Evolutionary conservation across 2,329 filamentous ascomycete species (phyloP), one percentile per base, ranked within the genome.

Genomic region (Pleoardoris graminearum): DNA sequence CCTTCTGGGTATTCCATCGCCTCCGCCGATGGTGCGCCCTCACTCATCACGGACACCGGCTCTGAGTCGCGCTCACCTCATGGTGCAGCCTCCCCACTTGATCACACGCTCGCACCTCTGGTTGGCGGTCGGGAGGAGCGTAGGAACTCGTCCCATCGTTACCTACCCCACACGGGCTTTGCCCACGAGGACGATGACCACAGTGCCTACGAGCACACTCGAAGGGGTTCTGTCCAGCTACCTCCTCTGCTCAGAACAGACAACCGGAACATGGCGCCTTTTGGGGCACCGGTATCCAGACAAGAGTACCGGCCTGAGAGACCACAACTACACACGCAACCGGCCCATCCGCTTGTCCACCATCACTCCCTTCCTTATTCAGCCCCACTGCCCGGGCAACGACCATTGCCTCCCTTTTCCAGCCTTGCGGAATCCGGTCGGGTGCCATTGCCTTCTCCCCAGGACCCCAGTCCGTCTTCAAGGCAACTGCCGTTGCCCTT

Each of bases 1-100:
- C 86, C 86, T 12, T 79, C 77, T 14, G 79, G 82, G 46, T 83
- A 80, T 60, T 87, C 85, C 2, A 83, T 86, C 48, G 79, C 82
- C 33, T 89, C 87, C 2, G 75, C 81, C 14, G 85, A 88, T 38
- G 78, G 79, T 25, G 83, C 85, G 4, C 87, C 87, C 6, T 89
- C 87, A 1, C 79, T 90, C 57, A 79, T 89, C 44, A 91, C 89
- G 0, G 90, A 94, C 69, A 75, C 68, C 43, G 78, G 77, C 17
- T 79, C 77, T 22, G 72, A 76, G 55, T 75, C 76, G 3, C 72
- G 77, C 43, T 80, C 77, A 41, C 77, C 77, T 19, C 73, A 74
- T 46, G 72, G 74, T 49, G 74, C 74, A 22, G 69, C 72, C n/a
- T 79, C 77, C 3, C 75, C 74, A 14, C 73, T 78, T n/a, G 77